Evolutionary conservation across 768 basidiomycete genomes (phyloP).

Genomic region (Galerina sulciceps): DNA sequence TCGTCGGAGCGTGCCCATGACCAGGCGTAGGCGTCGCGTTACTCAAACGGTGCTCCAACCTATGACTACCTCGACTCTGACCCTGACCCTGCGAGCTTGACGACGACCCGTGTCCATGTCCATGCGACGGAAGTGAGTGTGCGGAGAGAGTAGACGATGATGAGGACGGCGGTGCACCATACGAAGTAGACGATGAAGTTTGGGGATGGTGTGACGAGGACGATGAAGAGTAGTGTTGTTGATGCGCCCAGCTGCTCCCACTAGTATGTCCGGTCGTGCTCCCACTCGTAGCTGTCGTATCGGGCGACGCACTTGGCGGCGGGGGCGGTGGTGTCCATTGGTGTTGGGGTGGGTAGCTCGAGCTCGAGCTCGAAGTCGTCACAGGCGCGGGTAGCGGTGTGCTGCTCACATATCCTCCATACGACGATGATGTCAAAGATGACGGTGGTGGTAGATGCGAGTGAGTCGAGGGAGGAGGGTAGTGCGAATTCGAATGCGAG

Average conservation of each 20-base stretch:
- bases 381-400: conserved; percentile 7
- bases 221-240: conserved; percentile 9
- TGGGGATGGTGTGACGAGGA: conserved; percentile 14
- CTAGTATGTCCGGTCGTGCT: neutral
- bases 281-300: conserved; percentile 1
- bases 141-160: conserved; percentile 23
- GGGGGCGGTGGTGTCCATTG: conserved; percentile 23
- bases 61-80: too few species aligned
- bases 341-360: conserved; percentile 19
- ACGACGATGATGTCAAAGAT: conserved; percentile 15
- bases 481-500: conserved; percentile 23
- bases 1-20: conserved; percentile 11
- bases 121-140: neutral
- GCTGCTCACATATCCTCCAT: conserved; percentile 11
- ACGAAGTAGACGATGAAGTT: conserved; percentile 21
- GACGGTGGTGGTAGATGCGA: conserved; percentile 6
- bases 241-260: neutral
- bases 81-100: neutral
- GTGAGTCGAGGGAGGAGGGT: conserved; percentile 14
- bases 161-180: conserved; percentile 23
- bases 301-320: conserved; percentile 13
- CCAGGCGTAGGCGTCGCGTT: neutral
- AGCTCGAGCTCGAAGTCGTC: conserved; percentile 6
- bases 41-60: too few species aligned
- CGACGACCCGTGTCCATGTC: neutral